Evolutionary conservation across 768 basidiomycete species (phyloP).

Genomic region (Pulveroboletus sp.): DNA sequence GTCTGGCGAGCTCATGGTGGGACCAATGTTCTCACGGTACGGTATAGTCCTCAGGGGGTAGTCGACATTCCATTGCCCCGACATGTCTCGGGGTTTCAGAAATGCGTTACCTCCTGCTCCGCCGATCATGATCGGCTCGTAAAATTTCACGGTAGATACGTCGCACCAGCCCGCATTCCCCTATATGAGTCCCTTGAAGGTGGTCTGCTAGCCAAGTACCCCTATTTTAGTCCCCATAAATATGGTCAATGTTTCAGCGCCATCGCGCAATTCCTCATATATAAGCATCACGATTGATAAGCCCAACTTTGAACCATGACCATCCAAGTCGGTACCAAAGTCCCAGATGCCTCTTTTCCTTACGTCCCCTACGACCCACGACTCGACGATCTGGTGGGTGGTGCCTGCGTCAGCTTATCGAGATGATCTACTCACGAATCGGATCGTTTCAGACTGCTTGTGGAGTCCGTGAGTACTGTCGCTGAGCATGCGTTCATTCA

Average conservation of each 20-base stretch:
- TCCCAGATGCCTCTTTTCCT: constrained; percentile 43
- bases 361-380: constrained; percentile 60
- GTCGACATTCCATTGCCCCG: too few species aligned
- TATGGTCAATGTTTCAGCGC: too few species aligned
- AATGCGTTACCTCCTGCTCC: too few species aligned
- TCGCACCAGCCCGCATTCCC: too few species aligned
- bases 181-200: too few species aligned
- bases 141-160: too few species aligned
- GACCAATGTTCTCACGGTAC: neutral
- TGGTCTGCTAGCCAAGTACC: too few species aligned
- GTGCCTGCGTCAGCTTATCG: neutral
- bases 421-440: constrained; percentile 2
- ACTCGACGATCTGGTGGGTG: constrained; percentile 56
- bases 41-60: too few species aligned
- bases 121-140: too few species aligned
- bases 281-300: neutral
- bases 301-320: constrained; percentile 7
- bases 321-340: constrained; percentile 50
- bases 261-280: neutral
- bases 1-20: constrained; percentile 12
- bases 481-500: neutral
- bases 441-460: constrained; percentile 47
- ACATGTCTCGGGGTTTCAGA: neutral
- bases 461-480: constrained; percentile 53
- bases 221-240: too few species aligned